Base-by-base conservation (phyloP, 257 asterid species). In the Fraxinus quadrangulata region DNA sequence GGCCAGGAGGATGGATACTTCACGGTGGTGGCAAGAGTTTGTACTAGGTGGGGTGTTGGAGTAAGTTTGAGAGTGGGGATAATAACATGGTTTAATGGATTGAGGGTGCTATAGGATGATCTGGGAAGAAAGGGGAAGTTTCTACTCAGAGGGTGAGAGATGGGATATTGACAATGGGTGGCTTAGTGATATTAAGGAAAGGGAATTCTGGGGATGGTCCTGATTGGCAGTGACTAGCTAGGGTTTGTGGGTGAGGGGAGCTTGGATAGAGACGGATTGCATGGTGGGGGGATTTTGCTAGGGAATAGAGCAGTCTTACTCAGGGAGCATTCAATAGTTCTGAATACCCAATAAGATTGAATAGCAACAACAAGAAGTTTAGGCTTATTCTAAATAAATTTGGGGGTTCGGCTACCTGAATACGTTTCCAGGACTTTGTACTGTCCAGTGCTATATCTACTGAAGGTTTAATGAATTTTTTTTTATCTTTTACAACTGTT, bases 391-490 rank as follows among this genome's bases (percentile, higher is more conserved):
- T 21, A n/a, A 56, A 56, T 17, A n/a, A 56, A n/a, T 17, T 56
- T n/a, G 26, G 66, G 66, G 13, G 11, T n/a, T 56, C 4, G 0
- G 66, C 66, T 56, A 7, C 26, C 21, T 56, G 28, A 56, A 56
- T 56, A 19, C 12, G 7, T n/a, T 54, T 54, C 24, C 26, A 54
- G 24, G 24, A n/a, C 65, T 54, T 54, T n/a, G 56, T 14, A 19
- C 65, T 54, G 66, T 56, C 66, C 66, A n/a, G 66, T 56, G 66
- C 12, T 56, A 56, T 19, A 56, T 56, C 26, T 56, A n/a, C 66
- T n/a, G 26, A 19, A 54, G 24, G 28, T 7, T 56, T 12, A 6
- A 56, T 7, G 3, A 19, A n/a, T 19, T 17, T 17, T 1, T 26
- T 26, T 26, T 5, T n/a, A 11, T 56, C 21, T 56, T 56, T 56